phyloP scores from a whole-genome alignment of 1,284 basidiomycete genomes.

The Leucoagaricus sp. region DNA sequence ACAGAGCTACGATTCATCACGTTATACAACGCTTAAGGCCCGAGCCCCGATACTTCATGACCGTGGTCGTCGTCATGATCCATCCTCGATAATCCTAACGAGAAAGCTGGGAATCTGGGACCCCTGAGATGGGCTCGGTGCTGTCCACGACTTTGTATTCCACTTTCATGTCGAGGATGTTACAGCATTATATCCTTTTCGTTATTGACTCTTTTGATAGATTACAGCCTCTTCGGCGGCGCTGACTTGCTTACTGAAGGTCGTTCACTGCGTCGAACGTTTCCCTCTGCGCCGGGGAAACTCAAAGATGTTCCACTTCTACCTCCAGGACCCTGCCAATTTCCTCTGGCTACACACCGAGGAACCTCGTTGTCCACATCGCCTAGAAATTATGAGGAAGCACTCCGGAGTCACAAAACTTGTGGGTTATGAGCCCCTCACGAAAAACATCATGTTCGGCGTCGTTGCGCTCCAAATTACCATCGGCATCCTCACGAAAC shows the following conservation, averaged over 20 bases:
- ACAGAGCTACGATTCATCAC: too few species aligned
- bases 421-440: constrained; percentile 93
- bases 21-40: too few species aligned
- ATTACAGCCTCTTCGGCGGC: constrained; percentile 77
- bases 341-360: constrained; percentile 97
- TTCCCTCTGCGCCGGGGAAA: constrained; percentile 33
- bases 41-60: too few species aligned
- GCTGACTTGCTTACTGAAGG: constrained; percentile 68
- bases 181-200: background rate
- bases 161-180: too few species aligned
- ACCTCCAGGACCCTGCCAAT: constrained; percentile 73
- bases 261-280: constrained; percentile 60
- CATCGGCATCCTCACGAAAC: constrained; percentile 53
- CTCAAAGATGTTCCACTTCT: constrained; percentile 41
- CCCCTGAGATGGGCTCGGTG: too few species aligned
- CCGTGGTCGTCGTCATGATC: too few species aligned
- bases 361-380: constrained; percentile 89
- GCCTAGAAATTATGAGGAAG: constrained; percentile 89
- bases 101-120: too few species aligned
- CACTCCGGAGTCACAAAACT: constrained; percentile 94
- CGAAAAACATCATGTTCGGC: constrained; percentile 82
- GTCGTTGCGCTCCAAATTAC: constrained; percentile 79
- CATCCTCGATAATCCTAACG: too few species aligned
- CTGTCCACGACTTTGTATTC: too few species aligned
- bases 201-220: constrained; percentile 31